A percentile compares a stretch with the other conserved stretches of the same genome.
Conservation (phyloP, 2,329 filamentous ascomycete genomes). For the Emericellopsis cladophorae region DNA sequence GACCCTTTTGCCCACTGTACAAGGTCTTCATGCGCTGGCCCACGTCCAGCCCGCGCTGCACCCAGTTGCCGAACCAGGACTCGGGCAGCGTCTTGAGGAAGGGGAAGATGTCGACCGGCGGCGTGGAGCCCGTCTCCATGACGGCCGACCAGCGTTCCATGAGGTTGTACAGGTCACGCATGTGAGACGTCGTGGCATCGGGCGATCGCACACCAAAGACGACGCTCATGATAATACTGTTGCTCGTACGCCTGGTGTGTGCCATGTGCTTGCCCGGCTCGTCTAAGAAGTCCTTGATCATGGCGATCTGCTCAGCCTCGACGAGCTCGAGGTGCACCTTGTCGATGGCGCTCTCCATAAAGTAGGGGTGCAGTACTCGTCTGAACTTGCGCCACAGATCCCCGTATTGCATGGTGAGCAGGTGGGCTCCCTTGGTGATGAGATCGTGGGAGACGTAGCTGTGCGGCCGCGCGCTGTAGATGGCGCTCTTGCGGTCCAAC, state of each 20-base stretch:
- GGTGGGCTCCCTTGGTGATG: conserved; percentile 30
- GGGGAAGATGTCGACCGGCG: no score
- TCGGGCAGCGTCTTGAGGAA: no score
- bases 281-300: conserved; percentile 28
- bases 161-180: no score
- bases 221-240: conserved; percentile 31
- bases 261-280: conserved; percentile 28
- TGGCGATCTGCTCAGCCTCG: conserved; percentile 33
- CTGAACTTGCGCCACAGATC: conserved; percentile 27
- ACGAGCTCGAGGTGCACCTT: conserved; percentile 25
- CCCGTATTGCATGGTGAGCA: conserved; percentile 25
- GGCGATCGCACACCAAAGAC: conserved; percentile 21
- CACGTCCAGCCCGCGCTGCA: no score
- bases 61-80: no score
- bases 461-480: conserved; percentile 27
- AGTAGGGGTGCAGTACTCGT: conserved; percentile 29
- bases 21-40: no score
- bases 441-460: conserved; percentile 26
- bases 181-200: neutral
- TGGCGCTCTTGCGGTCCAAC: conserved; percentile 28
- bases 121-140: no score
- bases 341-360: conserved; percentile 30
- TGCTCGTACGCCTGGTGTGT: conserved; percentile 33
- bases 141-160: no score
- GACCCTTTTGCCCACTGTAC: no score